Evolutionary conservation across 2,329 filamentous ascomycete species (phyloP), one percentile per base, ranked within the genome.

Genomic region (Colletotrichum sp.): DNA sequence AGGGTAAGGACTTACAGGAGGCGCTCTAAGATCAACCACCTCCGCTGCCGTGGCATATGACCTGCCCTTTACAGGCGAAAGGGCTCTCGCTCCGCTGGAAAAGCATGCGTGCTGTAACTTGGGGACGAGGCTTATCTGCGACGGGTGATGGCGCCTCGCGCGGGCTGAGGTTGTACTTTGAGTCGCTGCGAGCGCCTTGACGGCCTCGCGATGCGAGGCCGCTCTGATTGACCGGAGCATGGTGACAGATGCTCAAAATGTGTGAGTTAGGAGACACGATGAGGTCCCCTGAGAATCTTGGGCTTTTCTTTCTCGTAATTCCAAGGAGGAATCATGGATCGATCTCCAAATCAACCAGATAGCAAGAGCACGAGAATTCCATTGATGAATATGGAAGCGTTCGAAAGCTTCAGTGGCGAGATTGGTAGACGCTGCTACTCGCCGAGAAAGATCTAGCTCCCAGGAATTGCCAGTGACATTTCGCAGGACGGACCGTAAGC

Each of bases 311-410:
- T 28, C 26, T 28, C 26, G 26, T 28, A 28, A 28, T 28, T 28
- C 26, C 26, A 28, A 28, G 26, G 26, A 28, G 26, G 26, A 48
- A 13, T 48, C 10, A 13, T 1, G 10, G n/a, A 2, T 4, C 4
- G n/a, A 21, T 48, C 2, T 52, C 10, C 43, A 13, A 52, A 6
- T 13, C 43, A 7, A 21, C 0, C 43, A 52, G n/a, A 13, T 21
- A 21, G 4, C 10, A 7, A 4, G n/a, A 52, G n/a, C 4, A 52
- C 3, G n/a, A 2, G 1, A 7, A 0, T 13, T 1, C 10, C 3
- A 21, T 52, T 0, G 6, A 21, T 7, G 10, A 2, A 48, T 2
- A 0, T 1, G 43, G 7, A 13, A 48, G n/a, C 3, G 0, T 48
- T 7, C n/a, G 10, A 0, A 21, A 13, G 43, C n/a, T 13, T 48